These are phyloP conservation scores for Extremus antarcticus DNA, from an alignment of 495 filamentous ascomycete genomes.

Conservation along the genomic window DNA sequence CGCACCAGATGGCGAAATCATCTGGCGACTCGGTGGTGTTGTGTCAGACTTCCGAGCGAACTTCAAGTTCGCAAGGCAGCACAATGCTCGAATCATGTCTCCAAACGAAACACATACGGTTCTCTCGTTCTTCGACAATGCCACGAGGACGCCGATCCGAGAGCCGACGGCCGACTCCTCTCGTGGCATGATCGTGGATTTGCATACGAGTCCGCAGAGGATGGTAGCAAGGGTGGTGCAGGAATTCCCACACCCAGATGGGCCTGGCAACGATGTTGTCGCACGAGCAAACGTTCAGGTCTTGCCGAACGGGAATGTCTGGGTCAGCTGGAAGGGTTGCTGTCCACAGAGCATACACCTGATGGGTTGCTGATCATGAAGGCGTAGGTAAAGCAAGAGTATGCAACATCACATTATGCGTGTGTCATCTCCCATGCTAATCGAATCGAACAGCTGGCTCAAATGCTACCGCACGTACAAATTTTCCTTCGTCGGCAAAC, in stretches of 20 bases:
- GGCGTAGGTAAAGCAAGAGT: background rate
- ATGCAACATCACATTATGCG: too few species aligned
- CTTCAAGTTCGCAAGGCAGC: background rate
- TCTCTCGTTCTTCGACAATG: constrained; percentile 10
- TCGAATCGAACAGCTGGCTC: too few species aligned
- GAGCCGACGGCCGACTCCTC: background rate
- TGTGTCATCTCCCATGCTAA: too few species aligned
- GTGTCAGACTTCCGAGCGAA: background rate
- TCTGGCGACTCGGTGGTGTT: constrained; percentile 15
- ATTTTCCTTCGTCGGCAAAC: constrained; percentile 15
- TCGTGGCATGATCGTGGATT: constrained; percentile 7
- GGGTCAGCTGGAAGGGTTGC: constrained; percentile 21
- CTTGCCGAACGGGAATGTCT: constrained; percentile 14
- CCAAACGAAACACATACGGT: background rate
- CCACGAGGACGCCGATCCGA: constrained; percentile 1
- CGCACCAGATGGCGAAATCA: constrained; percentile 6
- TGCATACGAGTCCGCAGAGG: background rate
- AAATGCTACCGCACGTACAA: constrained; percentile 19
- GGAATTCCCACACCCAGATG: constrained; percentile 4
- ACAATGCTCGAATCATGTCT: background rate
- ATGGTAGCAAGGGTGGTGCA: background rate
- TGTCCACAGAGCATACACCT: constrained; percentile 3
- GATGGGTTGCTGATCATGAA: constrained; percentile 11
- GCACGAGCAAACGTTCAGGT: constrained; percentile 17
- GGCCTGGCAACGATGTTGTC: constrained; percentile 10